phyloP scores from a whole-genome alignment of 2,329 filamentous ascomycete species.

The Macrophomina phaseolina region DNA sequence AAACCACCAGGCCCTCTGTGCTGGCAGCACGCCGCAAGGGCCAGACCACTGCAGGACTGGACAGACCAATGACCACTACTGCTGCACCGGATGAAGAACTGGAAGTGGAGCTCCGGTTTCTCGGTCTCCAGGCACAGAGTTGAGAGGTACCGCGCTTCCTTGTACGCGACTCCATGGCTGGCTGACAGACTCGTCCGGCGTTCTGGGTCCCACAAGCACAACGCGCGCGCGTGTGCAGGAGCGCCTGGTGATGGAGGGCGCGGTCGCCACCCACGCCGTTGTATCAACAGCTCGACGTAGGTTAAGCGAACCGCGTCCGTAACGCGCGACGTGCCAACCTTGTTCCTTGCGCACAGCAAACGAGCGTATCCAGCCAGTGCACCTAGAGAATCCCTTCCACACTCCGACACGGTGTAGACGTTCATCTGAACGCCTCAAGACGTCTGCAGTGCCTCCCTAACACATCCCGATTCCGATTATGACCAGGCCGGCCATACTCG shows the following conservation, averaged over 20 bases:
- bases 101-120: constrained; percentile 12
- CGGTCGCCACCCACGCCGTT: constrained; percentile 2
- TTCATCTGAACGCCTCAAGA: constrained; percentile 8
- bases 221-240: neutral
- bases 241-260: neutral
- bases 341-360: constrained; percentile 7
- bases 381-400: constrained; percentile 3
- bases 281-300: constrained; percentile 20
- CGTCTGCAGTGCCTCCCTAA: constrained; percentile 16
- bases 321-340: constrained; percentile 9
- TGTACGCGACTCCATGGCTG: constrained; percentile 8
- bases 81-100: neutral
- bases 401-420: constrained; percentile 10
- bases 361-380: constrained; percentile 12
- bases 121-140: constrained; percentile 9
- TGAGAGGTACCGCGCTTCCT: constrained; percentile 1
- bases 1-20: neutral
- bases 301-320: constrained; percentile 19
- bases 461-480: constrained; percentile 16
- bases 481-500: neutral
- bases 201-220: neutral
- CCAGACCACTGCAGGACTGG: neutral
- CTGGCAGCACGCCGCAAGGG: neutral
- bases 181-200: neutral
- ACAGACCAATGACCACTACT: neutral